These are phyloP conservation scores for Xerocomus cyaneibrunnescens DNA, from an alignment of 1,284 basidiomycete species.

Conservation along the genomic window DNA sequence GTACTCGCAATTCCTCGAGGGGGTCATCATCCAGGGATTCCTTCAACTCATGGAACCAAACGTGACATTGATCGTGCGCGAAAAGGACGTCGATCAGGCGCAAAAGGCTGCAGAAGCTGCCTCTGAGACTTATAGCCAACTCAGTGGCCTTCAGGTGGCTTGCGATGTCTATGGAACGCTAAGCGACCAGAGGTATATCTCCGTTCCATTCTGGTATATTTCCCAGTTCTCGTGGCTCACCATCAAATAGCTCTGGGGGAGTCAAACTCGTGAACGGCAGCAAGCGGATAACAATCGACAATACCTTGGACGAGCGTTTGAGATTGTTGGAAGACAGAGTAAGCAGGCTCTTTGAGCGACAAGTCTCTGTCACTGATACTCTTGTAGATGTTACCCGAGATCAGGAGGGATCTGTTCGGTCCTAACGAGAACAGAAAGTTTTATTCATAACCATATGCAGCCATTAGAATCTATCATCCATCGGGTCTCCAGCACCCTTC, in stretches of 20 bases:
- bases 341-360: conserved; percentile 25
- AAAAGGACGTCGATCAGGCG: conserved; percentile 57
- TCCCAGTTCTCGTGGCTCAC: neutral
- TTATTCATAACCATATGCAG: conserved; percentile 49
- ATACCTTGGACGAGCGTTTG: conserved; percentile 88
- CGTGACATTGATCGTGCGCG: conserved; percentile 62
- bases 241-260: conserved; percentile 65
- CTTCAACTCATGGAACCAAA: conserved; percentile 71
- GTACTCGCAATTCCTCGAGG: conserved; percentile 79
- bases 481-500: neutral
- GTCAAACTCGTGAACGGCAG: conserved; percentile 72
- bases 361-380: conserved; percentile 2
- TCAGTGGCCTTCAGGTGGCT: conserved; percentile 70
- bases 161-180: conserved; percentile 68
- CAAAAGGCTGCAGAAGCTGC: conserved; percentile 66
- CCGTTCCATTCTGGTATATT: neutral
- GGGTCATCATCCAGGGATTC: conserved; percentile 78
- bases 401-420: conserved; percentile 83
- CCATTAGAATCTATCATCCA: neutral
- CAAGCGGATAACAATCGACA: conserved; percentile 84
- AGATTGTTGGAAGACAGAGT: conserved; percentile 87
- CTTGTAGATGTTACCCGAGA: conserved; percentile 86
- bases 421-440: conserved; percentile 86
- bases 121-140: conserved; percentile 62
- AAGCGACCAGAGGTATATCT: conserved; percentile 67